These are phyloP conservation scores for Antitrichia curtipendula DNA, from an alignment of 225 moss, liverwort and hornwort species.

Conservation along the genomic window DNA sequence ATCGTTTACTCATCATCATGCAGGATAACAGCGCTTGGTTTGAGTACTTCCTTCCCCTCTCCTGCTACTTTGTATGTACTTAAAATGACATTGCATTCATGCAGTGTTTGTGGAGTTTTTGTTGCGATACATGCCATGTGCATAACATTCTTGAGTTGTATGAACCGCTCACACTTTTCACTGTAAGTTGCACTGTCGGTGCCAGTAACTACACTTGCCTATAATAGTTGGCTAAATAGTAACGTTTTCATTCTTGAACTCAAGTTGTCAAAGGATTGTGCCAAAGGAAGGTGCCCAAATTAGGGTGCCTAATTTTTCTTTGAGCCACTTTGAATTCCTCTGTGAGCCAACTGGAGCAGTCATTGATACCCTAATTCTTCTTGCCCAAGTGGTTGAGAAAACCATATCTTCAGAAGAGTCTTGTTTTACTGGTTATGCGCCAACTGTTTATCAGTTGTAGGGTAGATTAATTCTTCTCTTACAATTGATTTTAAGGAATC, in stretches of 20 bases:
- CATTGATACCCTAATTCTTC: neutral
- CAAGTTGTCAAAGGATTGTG: neutral
- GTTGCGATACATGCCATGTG: neutral
- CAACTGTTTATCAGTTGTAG: neutral
- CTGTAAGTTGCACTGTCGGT: neutral
- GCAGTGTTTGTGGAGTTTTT: neutral
- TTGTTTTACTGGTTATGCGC: neutral
- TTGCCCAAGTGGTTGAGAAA: neutral
- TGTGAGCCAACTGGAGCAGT: neutral
- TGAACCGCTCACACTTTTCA: neutral
- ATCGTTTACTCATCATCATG: conserved; percentile 66
- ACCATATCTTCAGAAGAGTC: neutral
- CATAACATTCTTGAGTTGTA: neutral
- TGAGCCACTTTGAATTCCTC: neutral
- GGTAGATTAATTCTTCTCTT: neutral
- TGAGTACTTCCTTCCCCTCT: conserved; percentile 25
- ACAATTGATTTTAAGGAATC: neutral
- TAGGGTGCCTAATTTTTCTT: neutral
- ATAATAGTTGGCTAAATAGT: neutral
- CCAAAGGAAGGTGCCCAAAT: neutral
- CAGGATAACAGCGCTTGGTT: conserved; percentile 45
- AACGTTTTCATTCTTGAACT: neutral
- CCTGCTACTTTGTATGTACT: neutral
- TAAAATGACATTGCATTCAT: neutral
- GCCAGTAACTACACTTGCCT: neutral